Evolutionary conservation across 1,284 basidiomycete genomes (phyloP), one percentile per base, ranked within the genome.

Genomic region (Microbotryum lychnidis-dioicae): DNA sequence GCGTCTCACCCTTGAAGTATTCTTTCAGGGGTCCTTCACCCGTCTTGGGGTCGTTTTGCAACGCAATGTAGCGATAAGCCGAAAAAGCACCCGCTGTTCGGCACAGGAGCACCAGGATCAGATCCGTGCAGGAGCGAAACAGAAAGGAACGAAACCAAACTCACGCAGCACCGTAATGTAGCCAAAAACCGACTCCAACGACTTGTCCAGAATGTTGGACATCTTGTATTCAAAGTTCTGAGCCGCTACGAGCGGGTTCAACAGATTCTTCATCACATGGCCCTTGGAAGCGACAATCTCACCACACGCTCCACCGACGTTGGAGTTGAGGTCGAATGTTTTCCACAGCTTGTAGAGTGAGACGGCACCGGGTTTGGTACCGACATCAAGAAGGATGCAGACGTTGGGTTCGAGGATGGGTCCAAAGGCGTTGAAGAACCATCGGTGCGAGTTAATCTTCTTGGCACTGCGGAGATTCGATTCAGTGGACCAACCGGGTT

Each of bases 271-370:
- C 87, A 91, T 93, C 53, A 83, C 83, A 75, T 86, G 89, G 65
- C 91, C 92, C 74, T 94, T 96, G 77, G 91, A 91, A 0, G 83
- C 85, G 0, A 89, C 86, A 69, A 97, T 94, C 75, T 97, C 93
- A 31, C 92, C 92, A 75, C 93, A 97, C 5, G 92, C 91, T 12
- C 92, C 92, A 6, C 84, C 92, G 20, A 94, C 88, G 69, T 88
- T 92, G 9, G 89, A 91, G 75, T 92, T 91, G 47, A 94, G 87
- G 73, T 96, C 92, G 67, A 97, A 97, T 5, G 90, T 82, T 76
- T 97, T 97, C 93, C 93, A 97, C 4, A 97, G 81, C 65, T 87
- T 83, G 74, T 97, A 97, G 45, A 96, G 82, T 55, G 87, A 88
- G 67, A 87, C 91, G 57, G 83, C 83, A 2, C 82, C 84, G 0